Evolutionary conservation across 2,329 filamentous ascomycete genomes (phyloP), one percentile per base, ranked within the genome.

Genomic region (Coleophoma eucalyptorum): DNA sequence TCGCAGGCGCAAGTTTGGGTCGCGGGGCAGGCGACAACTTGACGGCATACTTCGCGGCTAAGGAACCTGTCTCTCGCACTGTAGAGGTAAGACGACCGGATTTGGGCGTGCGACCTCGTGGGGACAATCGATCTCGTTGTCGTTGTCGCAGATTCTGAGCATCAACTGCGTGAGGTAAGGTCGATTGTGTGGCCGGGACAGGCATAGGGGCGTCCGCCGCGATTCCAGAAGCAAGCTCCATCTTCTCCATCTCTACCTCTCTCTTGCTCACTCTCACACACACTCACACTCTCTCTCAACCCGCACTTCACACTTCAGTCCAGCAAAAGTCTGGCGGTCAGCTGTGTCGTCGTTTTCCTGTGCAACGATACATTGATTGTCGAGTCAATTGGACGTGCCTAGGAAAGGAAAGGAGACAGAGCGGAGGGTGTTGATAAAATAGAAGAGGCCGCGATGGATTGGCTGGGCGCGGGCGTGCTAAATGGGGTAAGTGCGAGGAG

Each of bases 61-160:
- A 31, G 11, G 19, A 15, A 32, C 58, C 57, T 16, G 60, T 41
- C 37, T 65, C 62, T 41, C 55, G 52, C 16, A 56, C 48, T 4
- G 55, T 54, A 3, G 58, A 57, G 18, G 60, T 48, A 38, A 54
- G 60, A 46, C 54, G 51, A 50, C 46, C 49, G 10, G 51, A 33
- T 51, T 60, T 63, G 32, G 54, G 54, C 35, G 60, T 61, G 37
- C 58, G 58, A 31, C 63, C 57, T 58, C 65, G 58, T 6, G 63
- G 64, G 18, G 64, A 62, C 26, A 65, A 51, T 49, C 61, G 61
- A 55, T 66, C 63, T 59, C 63, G 62, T 54, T 67, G 65, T 55
- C 63, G 64, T 50, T 63, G 60, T 62, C 65, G 65, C 56, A 67
- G 55, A 46, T 57, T 58, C 50, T 44, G 42, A 19, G 42, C 42